Evolutionary conservation across 768 basidiomycete genomes (phyloP).

Genomic region (Leccinum truebloodii): DNA sequence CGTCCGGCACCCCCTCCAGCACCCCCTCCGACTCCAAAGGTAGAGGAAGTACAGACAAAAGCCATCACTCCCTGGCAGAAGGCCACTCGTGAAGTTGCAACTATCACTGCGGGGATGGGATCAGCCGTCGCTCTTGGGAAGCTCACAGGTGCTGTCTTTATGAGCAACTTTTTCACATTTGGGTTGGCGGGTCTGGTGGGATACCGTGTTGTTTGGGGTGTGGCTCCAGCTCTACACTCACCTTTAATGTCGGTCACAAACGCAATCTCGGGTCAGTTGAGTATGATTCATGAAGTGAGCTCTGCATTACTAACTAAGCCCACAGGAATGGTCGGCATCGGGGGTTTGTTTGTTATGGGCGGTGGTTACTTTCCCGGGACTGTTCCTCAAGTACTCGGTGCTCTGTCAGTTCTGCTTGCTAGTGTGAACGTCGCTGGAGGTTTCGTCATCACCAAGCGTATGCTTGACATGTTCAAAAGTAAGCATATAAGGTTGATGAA

Average conservation of each 20-base stretch:
- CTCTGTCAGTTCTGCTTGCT: conserved; percentile 81
- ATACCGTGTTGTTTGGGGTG: conserved; percentile 89
- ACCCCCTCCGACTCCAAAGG: conserved; percentile 52
- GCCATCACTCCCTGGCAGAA: conserved; percentile 89
- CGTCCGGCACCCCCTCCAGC: conserved; percentile 66
- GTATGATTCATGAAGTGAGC: conserved; percentile 9
- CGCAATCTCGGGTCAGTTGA: conserved; percentile 70
- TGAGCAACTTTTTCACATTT: conserved; percentile 88
- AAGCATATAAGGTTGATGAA: conserved; percentile 17
- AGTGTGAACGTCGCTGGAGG: conserved; percentile 89
- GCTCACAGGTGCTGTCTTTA: conserved; percentile 77
- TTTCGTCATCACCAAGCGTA: conserved; percentile 87
- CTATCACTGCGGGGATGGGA: conserved; percentile 77
- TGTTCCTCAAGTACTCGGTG: conserved; percentile 76
- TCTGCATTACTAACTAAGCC: not conserved
- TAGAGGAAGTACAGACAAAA: conserved; percentile 41
- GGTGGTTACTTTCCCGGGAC: conserved; percentile 84
- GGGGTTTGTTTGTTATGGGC: conserved; percentile 90
- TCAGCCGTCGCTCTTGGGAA: conserved; percentile 73
- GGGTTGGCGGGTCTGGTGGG: conserved; percentile 85
- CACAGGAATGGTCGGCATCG: conserved; percentile 73
- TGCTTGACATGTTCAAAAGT: conserved; percentile 95
- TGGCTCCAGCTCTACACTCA: conserved; percentile 84
- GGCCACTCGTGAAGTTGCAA: conserved; percentile 68
- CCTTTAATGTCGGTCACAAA: conserved; percentile 92